Conservation (phyloP, 495 filamentous ascomycete genomes). For the Podospora bellae-mahoneyi region DNA sequence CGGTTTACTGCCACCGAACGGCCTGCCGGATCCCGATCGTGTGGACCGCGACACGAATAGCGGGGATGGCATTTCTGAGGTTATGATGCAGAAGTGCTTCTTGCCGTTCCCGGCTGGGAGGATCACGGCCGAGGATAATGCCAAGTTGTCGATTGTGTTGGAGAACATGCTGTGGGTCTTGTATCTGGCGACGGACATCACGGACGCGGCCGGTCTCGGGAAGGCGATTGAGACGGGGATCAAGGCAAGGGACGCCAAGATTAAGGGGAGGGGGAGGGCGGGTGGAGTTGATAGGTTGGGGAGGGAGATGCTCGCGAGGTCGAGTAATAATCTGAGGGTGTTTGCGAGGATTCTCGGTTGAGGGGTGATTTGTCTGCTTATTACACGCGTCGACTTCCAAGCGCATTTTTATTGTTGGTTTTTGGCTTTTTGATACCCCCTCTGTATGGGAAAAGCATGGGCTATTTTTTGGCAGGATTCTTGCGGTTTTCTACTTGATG, state of each 20-base stretch:
- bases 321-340: conserved; percentile 38
- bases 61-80: conserved; percentile 49
- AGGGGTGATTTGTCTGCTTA: neutral
- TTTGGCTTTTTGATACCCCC: conserved; percentile 1
- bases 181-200: conserved; percentile 39
- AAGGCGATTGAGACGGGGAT: conserved; percentile 62
- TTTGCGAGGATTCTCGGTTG: conserved; percentile 33
- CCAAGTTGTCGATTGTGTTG: conserved; percentile 71
- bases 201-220: conserved; percentile 46
- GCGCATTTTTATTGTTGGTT: neutral
- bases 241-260: conserved; percentile 50
- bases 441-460: neutral
- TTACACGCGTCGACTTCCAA: neutral
- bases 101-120: conserved; percentile 69
- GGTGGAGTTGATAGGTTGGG: conserved; percentile 35
- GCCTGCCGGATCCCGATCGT: conserved; percentile 41
- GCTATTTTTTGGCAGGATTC: neutral
- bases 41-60: conserved; percentile 36
- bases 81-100: conserved; percentile 63
- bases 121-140: conserved; percentile 64
- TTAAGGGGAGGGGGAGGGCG: conserved; percentile 33
- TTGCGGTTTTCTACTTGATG: neutral
- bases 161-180: conserved; percentile 67
- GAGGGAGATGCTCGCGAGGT: conserved; percentile 35
- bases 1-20: conserved; percentile 55